A percentile compares a stretch with the other conserved stretches of the same genome.
Evolutionary conservation across 495 filamentous ascomycete species (phyloP).

Genomic region (Gamarada debralockiae): DNA sequence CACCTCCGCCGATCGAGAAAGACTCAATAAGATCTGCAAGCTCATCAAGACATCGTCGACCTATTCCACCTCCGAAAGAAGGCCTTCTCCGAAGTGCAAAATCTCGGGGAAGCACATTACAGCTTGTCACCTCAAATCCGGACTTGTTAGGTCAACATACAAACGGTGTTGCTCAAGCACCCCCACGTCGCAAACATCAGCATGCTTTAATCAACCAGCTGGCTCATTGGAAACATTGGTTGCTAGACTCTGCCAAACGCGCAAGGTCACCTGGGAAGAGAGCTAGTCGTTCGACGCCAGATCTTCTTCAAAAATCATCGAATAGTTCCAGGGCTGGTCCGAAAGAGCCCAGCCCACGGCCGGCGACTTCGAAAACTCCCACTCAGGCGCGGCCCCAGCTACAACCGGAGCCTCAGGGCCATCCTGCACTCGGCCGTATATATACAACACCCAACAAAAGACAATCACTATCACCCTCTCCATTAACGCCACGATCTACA

Average conservation of each 20-base stretch:
- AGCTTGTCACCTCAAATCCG: constrained; percentile 70
- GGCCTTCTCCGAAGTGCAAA: constrained; percentile 52
- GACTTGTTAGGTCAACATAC: constrained; percentile 48
- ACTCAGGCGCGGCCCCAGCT: constrained; percentile 23
- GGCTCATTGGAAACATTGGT: constrained; percentile 85
- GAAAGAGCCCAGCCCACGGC: constrained; percentile 45
- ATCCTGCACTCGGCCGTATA: constrained; percentile 45
- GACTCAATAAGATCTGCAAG: constrained; percentile 67
- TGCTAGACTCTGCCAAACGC: constrained; percentile 72
- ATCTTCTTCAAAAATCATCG: constrained; percentile 37
- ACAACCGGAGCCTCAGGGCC: constrained; percentile 34
- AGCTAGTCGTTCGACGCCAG: constrained; percentile 52
- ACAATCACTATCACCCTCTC: constrained; percentile 83
- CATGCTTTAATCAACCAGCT: constrained; percentile 73
- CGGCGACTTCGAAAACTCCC: constrained; percentile 51
- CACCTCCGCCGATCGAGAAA: constrained; percentile 72
- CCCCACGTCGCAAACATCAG: constrained; percentile 55
- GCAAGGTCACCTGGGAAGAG: constrained; percentile 61
- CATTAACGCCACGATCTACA: constrained; percentile 76
- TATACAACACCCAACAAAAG: constrained; percentile 53
- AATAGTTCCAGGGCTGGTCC: constrained; percentile 31
- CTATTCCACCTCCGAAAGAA: constrained; percentile 85
- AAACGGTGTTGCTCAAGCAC: constrained; percentile 51
- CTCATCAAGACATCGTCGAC: constrained; percentile 63
- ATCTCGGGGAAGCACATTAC: constrained; percentile 73